Evolutionary conservation across 2,329 filamentous ascomycete genomes (phyloP).

Genomic region (Pseudomassariella vexata): DNA sequence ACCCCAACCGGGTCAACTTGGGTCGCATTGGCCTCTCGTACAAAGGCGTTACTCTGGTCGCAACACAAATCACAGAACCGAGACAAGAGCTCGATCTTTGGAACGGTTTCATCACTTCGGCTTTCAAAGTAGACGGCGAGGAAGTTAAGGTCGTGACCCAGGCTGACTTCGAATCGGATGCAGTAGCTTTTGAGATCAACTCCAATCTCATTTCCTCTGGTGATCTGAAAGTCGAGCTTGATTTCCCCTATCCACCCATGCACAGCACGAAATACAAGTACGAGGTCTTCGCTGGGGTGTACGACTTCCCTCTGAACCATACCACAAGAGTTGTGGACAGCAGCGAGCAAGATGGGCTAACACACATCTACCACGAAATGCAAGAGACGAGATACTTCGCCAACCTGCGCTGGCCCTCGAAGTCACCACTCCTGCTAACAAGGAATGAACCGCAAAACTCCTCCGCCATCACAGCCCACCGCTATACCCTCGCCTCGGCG

Average conservation of each 20-base stretch:
- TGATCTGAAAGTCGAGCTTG: slow-evolving; percentile 30
- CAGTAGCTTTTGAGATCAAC: slow-evolving; percentile 28
- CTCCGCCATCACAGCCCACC: slow-evolving; percentile 20
- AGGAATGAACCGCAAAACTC: slow-evolving; percentile 19
- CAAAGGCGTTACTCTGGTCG: slow-evolving; percentile 21
- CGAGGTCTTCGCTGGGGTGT: slow-evolving; percentile 35
- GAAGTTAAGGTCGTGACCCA: slow-evolving; percentile 28
- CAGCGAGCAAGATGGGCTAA: slow-evolving; percentile 10
- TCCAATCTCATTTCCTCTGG: slow-evolving; percentile 27
- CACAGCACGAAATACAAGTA: slow-evolving; percentile 36
- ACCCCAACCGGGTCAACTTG: slow-evolving; percentile 38
- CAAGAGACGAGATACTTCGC: slow-evolving; percentile 32
- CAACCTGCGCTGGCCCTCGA: slow-evolving; percentile 27
- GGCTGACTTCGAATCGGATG: slow-evolving; percentile 31
- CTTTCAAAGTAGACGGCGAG: slow-evolving; percentile 24
- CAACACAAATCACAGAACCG: slow-evolving; percentile 21
- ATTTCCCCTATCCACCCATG: slow-evolving; percentile 36
- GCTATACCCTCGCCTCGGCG: slow-evolving; percentile 22
- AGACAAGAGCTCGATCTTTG: slow-evolving; percentile 30
- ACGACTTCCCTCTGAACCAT: slow-evolving; percentile 32
- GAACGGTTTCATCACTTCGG: slow-evolving; percentile 31
- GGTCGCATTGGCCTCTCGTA: slow-evolving; percentile 35
- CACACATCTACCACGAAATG: slow-evolving; percentile 30
- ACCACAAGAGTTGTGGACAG: slow-evolving; percentile 19
- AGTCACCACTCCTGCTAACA: slow-evolving; percentile 13